Conservation (phyloP, 768 basidiomycete genomes). For the Aureoboletus auriporus region DNA sequence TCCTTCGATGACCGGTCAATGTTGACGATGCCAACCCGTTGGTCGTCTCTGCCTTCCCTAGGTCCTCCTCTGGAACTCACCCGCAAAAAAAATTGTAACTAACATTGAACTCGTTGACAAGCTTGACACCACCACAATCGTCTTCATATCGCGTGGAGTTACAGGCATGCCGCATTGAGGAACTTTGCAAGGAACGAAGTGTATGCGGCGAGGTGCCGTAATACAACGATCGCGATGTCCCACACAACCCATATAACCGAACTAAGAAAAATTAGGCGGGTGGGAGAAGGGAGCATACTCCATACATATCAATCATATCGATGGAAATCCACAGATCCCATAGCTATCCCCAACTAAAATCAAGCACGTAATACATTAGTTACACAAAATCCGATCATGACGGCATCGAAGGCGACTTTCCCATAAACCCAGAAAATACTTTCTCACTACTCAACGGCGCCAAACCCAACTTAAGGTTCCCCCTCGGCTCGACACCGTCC, state of each 20-base stretch:
- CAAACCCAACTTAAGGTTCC: constrained; percentile 35
- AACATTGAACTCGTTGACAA: constrained; percentile 81
- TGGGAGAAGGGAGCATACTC: too few relatives aligned
- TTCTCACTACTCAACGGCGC: constrained; percentile 37
- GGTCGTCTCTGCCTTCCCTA: constrained; percentile 57
- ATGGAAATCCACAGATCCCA: constrained; percentile 1
- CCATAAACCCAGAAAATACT: constrained; percentile 23
- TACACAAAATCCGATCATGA: constrained; percentile 9
- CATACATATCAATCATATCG: too few relatives aligned
- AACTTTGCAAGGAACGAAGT: constrained; percentile 74
- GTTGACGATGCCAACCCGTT: constrained; percentile 59
- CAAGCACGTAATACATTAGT: constrained; percentile 4
- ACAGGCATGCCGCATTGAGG: constrained; percentile 88
- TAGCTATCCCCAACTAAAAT: constrained; percentile 7
- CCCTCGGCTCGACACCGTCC: constrained; percentile 21
- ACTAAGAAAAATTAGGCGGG: too few relatives aligned
- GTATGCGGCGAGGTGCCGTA: too few relatives aligned
- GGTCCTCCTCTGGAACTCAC: constrained; percentile 62
- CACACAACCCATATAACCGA: too few relatives aligned
- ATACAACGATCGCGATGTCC: too few relatives aligned
- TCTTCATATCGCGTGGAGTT: constrained; percentile 73
- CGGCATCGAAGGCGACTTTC: constrained; percentile 16
- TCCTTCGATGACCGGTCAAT: constrained; percentile 75
- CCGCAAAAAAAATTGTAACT: constrained; percentile 86
- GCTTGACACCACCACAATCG: constrained; percentile 75